Percentiles rank a stretch among this genome's conserved stretches.
Evolutionary conservation across 148 eudicot species (phyloP).

Genomic region (Mesembryanthemum crystallinum): DNA sequence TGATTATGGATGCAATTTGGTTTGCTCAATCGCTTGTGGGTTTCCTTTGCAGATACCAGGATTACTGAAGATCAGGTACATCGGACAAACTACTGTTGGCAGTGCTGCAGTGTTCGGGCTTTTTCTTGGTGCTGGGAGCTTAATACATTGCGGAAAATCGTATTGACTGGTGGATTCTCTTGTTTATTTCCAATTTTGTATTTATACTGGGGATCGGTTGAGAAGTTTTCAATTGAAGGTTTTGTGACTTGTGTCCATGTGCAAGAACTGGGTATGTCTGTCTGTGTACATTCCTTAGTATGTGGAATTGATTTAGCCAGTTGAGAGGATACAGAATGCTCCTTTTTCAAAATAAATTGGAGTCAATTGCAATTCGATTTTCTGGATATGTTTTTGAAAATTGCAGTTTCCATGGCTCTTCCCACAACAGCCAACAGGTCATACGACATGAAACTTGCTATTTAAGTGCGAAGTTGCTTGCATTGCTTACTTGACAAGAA

Average conservation of each 20-base stretch:
- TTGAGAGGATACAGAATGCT: neutral
- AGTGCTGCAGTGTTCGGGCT: conserved; percentile 93
- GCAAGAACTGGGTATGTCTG: neutral
- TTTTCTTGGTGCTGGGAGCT: conserved; percentile 93
- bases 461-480: too few species aligned
- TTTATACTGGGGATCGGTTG: neutral
- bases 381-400: neutral
- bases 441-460: too few species aligned
- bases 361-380: neutral
- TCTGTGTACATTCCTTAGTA: neutral
- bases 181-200: conserved; percentile 7
- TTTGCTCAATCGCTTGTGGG: conserved; percentile 7
- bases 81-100: conserved; percentile 89
- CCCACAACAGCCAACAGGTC: too few species aligned
- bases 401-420: neutral
- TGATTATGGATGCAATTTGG: neutral
- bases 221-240: neutral
- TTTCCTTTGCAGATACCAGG: conserved; percentile 74
- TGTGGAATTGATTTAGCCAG: neutral
- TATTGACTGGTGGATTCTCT: conserved; percentile 32
- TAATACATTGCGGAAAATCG: conserved; percentile 91
- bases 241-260: neutral
- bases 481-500: too few species aligned
- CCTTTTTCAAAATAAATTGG: neutral
- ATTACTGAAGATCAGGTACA: conserved; percentile 66